Evolutionary conservation across 2,329 filamentous ascomycete species (phyloP).

Genomic region (Ophiostoma himal-ulmi): DNA sequence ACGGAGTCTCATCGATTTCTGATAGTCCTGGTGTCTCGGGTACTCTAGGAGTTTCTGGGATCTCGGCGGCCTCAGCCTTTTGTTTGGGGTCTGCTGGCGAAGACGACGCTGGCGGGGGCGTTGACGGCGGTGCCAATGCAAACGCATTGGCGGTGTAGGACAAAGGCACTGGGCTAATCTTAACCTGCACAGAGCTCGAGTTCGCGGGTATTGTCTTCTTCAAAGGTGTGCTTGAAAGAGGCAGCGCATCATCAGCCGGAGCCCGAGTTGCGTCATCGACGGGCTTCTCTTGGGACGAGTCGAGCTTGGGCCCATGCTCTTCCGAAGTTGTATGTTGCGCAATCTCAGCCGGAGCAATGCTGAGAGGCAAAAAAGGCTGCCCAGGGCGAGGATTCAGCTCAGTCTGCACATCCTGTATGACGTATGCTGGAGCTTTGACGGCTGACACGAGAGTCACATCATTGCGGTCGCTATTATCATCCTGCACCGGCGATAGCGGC

Average conservation of each 20-base stretch:
- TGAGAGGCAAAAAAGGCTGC: neutral
- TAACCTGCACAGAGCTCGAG: neutral
- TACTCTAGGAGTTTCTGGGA: neutral
- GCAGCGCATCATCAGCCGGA: neutral
- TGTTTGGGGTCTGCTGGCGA: neutral
- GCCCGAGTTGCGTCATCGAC: neutral
- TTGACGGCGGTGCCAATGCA: neutral
- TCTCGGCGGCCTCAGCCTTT: neutral
- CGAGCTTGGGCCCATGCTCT: neutral
- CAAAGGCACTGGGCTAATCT: neutral
- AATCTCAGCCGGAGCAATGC: neutral
- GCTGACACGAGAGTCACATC: neutral
- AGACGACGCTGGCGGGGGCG: neutral
- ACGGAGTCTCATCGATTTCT: neutral
- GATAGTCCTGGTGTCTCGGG: neutral
- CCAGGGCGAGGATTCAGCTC: neutral
- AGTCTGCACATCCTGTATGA: neutral
- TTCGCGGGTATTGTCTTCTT: neutral
- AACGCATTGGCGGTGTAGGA: neutral
- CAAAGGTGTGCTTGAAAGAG: neutral
- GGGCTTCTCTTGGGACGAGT: neutral
- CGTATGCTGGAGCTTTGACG: neutral
- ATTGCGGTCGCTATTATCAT: neutral
- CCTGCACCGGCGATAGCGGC: neutral
- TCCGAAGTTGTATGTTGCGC: neutral